Evolutionary conservation across 306 rosid genomes (phyloP).

Genomic region (Vicia villosa): DNA sequence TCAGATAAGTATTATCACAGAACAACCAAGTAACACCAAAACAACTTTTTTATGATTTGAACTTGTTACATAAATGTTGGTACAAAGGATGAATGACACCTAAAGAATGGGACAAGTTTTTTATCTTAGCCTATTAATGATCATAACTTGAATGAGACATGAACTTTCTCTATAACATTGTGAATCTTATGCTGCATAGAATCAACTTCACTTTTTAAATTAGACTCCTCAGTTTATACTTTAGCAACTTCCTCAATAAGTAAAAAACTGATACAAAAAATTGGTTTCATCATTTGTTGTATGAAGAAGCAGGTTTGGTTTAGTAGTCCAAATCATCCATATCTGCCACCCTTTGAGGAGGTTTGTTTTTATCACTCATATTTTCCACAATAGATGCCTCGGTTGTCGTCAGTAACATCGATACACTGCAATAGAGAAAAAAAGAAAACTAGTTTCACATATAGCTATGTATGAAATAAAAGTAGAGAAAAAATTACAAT

Average conservation of each 20-base stretch:
- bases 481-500: background rate
- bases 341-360: slow-evolving; percentile 71
- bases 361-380: slow-evolving; percentile 52
- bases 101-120: slow-evolving; percentile 26
- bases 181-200: slow-evolving; percentile 20
- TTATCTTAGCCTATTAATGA: background rate
- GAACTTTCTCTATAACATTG: background rate
- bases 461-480: background rate
- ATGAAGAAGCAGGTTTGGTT: background rate
- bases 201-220: slow-evolving; percentile 15
- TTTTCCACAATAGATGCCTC: slow-evolving; percentile 73
- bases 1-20: too few relatives aligned
- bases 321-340: slow-evolving; percentile 67
- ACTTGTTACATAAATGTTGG: background rate
- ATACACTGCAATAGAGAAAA: slow-evolving; percentile 54
- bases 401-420: slow-evolving; percentile 80
- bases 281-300: slow-evolving; percentile 6
- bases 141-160: slow-evolving; percentile 3
- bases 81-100: slow-evolving; percentile 10
- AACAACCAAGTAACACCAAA: too few relatives aligned
- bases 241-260: slow-evolving; percentile 14
- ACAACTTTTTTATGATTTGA: background rate
- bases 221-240: slow-evolving; percentile 9
- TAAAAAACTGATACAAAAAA: slow-evolving; percentile 27
- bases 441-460: slow-evolving; percentile 28